phyloP scores from a whole-genome alignment of 176 grass and related monocot species.

The Panicum miliaceum region DNA sequence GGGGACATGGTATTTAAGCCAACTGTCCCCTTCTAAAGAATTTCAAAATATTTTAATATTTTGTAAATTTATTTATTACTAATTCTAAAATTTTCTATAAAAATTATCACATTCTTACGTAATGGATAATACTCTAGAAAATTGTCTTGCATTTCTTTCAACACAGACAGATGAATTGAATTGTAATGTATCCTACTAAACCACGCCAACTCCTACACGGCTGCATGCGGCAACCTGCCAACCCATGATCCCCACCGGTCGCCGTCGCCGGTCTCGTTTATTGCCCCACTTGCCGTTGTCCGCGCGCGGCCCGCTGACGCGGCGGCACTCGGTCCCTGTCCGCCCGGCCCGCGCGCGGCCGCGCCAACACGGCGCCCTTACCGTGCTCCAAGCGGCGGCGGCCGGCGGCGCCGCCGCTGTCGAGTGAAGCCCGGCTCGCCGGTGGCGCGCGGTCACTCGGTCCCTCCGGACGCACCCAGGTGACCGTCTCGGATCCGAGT shows the following conservation, averaged over 20 bases:
- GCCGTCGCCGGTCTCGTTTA: background rate
- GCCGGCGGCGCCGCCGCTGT: background rate
- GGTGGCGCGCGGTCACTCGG: background rate
- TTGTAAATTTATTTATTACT: too few species aligned
- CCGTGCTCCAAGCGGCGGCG: background rate
- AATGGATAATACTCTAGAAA: too few species aligned
- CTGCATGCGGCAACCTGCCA: too few species aligned
- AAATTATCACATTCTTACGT: too few species aligned
- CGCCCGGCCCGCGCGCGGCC: constrained; percentile 5
- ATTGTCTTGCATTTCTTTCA: too few species aligned
- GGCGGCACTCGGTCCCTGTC: background rate
- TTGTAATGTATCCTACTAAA: too few species aligned
- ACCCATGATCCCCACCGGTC: background rate
- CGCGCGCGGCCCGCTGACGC: background rate
- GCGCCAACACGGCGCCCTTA: background rate
- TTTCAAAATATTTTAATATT: too few species aligned
- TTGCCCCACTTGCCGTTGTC: constrained; percentile 25
- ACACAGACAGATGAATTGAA: too few species aligned
- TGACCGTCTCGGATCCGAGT: constrained; percentile 6
- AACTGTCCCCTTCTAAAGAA: too few species aligned
- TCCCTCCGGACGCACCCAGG: background rate
- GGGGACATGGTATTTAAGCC: too few species aligned
- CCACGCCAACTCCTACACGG: too few species aligned
- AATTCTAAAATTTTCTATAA: too few species aligned
- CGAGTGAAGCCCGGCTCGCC: background rate